Evolutionary conservation across 2,329 filamentous ascomycete species (phyloP).

Genomic region (Clonostachys byssicola): DNA sequence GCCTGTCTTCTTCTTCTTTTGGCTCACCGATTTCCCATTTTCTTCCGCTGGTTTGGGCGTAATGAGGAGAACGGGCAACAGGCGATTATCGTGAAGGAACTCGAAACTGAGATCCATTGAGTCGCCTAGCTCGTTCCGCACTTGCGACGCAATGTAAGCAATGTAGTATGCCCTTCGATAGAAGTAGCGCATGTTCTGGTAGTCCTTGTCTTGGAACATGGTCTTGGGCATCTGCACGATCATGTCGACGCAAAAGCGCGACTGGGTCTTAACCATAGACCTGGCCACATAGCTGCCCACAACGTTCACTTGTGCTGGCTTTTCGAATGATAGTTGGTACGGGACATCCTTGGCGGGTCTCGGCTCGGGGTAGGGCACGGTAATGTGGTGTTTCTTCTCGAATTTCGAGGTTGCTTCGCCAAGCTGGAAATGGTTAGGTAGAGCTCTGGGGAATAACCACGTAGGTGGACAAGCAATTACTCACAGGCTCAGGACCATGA

Average conservation of each 20-base stretch:
- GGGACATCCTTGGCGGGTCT: slow-evolving; percentile 70
- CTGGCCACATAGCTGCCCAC: slow-evolving; percentile 82
- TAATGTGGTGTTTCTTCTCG: slow-evolving; percentile 62
- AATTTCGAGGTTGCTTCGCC: slow-evolving; percentile 63
- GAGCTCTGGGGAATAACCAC: not conserved
- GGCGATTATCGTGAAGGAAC: slow-evolving; percentile 65
- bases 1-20: slow-evolving; percentile 8
- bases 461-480: slow-evolving; percentile 12
- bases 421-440: slow-evolving; percentile 43
- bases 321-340: slow-evolving; percentile 76
- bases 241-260: slow-evolving; percentile 67
- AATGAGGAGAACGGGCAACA: slow-evolving; percentile 64
- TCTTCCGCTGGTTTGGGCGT: slow-evolving; percentile 22
- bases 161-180: slow-evolving; percentile 92
- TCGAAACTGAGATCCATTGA: slow-evolving; percentile 59
- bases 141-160: slow-evolving; percentile 69
- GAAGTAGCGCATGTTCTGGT: slow-evolving; percentile 87
- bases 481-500: slow-evolving; percentile 45
- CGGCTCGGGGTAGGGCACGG: slow-evolving; percentile 83
- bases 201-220: slow-evolving; percentile 92
- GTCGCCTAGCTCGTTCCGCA: slow-evolving; percentile 54
- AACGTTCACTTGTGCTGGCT: slow-evolving; percentile 76
- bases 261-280: slow-evolving; percentile 65
- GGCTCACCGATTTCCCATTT: slow-evolving; percentile 11
- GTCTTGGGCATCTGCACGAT: slow-evolving; percentile 77